phyloP scores from a whole-genome alignment of 1,284 basidiomycete genomes.

The Rhizoctonia solani region DNA sequence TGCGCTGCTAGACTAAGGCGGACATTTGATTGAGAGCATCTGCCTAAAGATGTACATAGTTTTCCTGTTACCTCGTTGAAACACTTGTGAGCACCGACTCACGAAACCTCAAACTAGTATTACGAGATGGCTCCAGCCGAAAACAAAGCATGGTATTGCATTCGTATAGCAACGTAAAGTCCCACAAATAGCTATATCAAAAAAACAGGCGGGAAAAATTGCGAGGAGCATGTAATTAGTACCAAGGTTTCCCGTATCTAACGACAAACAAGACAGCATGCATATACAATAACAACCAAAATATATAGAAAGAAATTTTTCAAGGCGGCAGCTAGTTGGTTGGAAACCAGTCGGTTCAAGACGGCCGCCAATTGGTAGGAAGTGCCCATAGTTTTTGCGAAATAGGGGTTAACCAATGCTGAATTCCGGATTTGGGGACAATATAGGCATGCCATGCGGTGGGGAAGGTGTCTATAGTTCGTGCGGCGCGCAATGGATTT shows the following conservation, averaged over 20 bases:
- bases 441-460: conserved; percentile 5
- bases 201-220: not conserved
- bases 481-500: conserved; percentile 17
- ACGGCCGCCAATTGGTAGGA: conserved; percentile 22
- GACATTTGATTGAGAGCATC: too few species aligned
- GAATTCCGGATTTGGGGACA: conserved; percentile 2
- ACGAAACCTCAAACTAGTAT: too few species aligned
- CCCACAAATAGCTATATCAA: not conserved
- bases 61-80: too few species aligned
- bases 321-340: not conserved
- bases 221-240: not conserved
- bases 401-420: not conserved
- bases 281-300: not conserved
- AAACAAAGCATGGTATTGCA: too few species aligned
- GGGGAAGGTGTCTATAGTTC: conserved; percentile 21
- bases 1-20: too few species aligned
- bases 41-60: too few species aligned
- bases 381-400: conserved; percentile 18
- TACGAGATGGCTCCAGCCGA: too few species aligned
- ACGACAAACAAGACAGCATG: not conserved
- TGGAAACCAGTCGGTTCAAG: not conserved
- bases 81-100: too few species aligned
- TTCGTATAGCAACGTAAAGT: too few species aligned
- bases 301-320: not conserved
- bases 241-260: not conserved